Evolutionary conservation across 2,329 filamentous ascomycete genomes (phyloP).

Genomic region (Curvularia verruculosa): DNA sequence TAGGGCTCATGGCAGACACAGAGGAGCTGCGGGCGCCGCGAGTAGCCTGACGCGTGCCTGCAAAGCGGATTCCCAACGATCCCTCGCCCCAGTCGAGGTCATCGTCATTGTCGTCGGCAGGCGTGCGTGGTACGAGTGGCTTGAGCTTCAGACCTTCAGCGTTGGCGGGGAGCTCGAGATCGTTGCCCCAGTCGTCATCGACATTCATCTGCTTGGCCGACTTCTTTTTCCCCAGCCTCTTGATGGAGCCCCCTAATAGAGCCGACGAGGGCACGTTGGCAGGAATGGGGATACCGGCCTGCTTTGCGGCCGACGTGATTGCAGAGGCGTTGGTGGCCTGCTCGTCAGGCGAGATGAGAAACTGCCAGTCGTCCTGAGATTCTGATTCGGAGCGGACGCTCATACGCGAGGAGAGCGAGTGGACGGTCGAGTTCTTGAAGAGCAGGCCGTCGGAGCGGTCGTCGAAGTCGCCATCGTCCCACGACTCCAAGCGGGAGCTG

Average conservation of each 20-base stretch:
- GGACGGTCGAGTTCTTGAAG: slow-evolving; percentile 71
- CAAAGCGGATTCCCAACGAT: slow-evolving; percentile 87
- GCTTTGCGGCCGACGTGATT: slow-evolving; percentile 78
- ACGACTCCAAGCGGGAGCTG: slow-evolving; percentile 69
- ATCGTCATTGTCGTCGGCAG: slow-evolving; percentile 71
- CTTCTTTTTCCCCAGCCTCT: slow-evolving; percentile 72
- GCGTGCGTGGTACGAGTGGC: slow-evolving; percentile 53
- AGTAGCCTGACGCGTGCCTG: slow-evolving; percentile 80
- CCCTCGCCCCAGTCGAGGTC: slow-evolving; percentile 93
- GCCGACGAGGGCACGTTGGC: slow-evolving; percentile 86
- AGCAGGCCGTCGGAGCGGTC: slow-evolving; percentile 65
- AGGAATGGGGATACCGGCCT: slow-evolving; percentile 90
- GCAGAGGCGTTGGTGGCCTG: slow-evolving; percentile 83
- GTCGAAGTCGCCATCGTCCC: slow-evolving; percentile 59
- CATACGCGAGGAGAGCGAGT: slow-evolving; percentile 79
- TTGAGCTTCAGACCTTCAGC: slow-evolving; percentile 52
- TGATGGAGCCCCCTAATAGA: slow-evolving; percentile 89
- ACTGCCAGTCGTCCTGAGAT: slow-evolving; percentile 83
- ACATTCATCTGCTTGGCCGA: slow-evolving; percentile 53
- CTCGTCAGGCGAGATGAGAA: slow-evolving; percentile 83
- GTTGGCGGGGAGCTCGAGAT: slow-evolving; percentile 54
- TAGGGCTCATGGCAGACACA: slow-evolving; percentile 87
- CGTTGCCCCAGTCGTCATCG: slow-evolving; percentile 59
- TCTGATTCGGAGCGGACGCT: slow-evolving; percentile 82
- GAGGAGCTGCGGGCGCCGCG: slow-evolving; percentile 84